Conservation (phyloP, 345 rosid genomes). For the Viola odorata region DNA sequence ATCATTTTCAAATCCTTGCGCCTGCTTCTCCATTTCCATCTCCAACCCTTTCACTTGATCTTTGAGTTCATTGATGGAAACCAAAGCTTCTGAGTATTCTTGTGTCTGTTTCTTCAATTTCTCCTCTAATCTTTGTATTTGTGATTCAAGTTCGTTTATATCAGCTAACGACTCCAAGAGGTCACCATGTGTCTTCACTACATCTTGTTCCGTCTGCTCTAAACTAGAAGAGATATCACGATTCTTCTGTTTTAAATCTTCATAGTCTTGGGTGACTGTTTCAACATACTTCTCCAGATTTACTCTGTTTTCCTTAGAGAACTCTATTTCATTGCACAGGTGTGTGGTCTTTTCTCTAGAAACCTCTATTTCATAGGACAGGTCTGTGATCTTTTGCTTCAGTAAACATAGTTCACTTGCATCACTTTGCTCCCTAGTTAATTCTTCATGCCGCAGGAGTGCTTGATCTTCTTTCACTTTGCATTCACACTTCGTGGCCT, state of each 20-base stretch:
- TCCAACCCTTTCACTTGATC: slow-evolving; percentile 22
- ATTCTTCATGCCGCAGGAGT: slow-evolving; percentile 18
- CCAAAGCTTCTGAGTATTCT: slow-evolving; percentile 60
- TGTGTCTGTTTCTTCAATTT: slow-evolving; percentile 56
- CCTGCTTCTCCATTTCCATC: slow-evolving; percentile 25
- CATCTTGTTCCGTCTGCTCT: slow-evolving; percentile 13
- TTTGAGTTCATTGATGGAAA: slow-evolving; percentile 27
- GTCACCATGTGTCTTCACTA: slow-evolving; percentile 10
- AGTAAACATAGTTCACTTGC: slow-evolving; percentile 11
- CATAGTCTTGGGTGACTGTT: slow-evolving; percentile 18
- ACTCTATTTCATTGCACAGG: slow-evolving; percentile 7
- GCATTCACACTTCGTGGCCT: slow-evolving; percentile 22
- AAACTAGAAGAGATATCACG: slow-evolving; percentile 11
- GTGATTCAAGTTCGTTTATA: slow-evolving; percentile 47
- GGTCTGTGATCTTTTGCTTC: slow-evolving; percentile 17
- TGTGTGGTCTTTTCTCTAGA: slow-evolving; percentile 18
- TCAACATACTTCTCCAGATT: slow-evolving; percentile 22
- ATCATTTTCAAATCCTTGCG: slow-evolving; percentile 20
- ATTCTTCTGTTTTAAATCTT: slow-evolving; percentile 22
- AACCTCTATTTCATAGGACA: slow-evolving; percentile 19
- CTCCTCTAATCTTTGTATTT: slow-evolving; percentile 54
- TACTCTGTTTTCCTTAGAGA: slow-evolving; percentile 18
- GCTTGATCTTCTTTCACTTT: slow-evolving; percentile 28
- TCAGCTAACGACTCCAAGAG: slow-evolving; percentile 13
- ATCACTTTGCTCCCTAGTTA: slow-evolving; percentile 12